Conservation (phyloP, 345 rosid species). For the Combretum micranthum region DNA sequence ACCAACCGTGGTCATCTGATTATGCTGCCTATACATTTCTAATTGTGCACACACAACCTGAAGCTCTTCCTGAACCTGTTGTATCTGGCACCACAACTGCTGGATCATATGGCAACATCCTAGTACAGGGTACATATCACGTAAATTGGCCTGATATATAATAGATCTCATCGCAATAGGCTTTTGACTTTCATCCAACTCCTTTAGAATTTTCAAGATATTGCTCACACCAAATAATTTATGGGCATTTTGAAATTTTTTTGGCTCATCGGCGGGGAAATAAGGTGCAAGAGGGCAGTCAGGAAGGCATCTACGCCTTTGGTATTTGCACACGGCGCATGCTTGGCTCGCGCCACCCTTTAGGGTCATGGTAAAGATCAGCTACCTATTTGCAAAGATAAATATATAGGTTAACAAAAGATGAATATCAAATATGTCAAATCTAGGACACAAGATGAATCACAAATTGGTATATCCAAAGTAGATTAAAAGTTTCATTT, state of each 20-base stretch:
- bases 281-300: conserved; percentile 78
- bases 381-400: no score
- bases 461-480: no score
- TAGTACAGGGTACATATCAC: conserved; percentile 68
- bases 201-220: conserved; percentile 51
- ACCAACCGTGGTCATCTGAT: conserved; percentile 8
- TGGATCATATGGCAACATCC: conserved; percentile 64
- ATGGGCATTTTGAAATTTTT: conserved; percentile 70
- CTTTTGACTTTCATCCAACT: conserved; percentile 39
- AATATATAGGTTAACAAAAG: no score
- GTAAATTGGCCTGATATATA: conserved; percentile 56
- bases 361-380: conserved; percentile 51
- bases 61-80: conserved; percentile 53
- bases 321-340: conserved; percentile 95
- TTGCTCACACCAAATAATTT: conserved; percentile 75
- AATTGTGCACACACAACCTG: conserved; percentile 47
- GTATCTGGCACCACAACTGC: conserved; percentile 38
- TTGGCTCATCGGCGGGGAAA: conserved; percentile 74
- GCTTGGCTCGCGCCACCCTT: conserved; percentile 90
- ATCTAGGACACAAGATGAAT: no score
- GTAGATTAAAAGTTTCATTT: no score
- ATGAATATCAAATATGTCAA: no score
- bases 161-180: conserved; percentile 77
- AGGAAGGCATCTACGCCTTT: conserved; percentile 54
- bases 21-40: conserved; percentile 49